A percentile compares a stretch with the other conserved stretches of the same genome.
Evolutionary conservation across 805 yeast genomes (phyloP).

Genomic region (Candida qinlingensis): DNA sequence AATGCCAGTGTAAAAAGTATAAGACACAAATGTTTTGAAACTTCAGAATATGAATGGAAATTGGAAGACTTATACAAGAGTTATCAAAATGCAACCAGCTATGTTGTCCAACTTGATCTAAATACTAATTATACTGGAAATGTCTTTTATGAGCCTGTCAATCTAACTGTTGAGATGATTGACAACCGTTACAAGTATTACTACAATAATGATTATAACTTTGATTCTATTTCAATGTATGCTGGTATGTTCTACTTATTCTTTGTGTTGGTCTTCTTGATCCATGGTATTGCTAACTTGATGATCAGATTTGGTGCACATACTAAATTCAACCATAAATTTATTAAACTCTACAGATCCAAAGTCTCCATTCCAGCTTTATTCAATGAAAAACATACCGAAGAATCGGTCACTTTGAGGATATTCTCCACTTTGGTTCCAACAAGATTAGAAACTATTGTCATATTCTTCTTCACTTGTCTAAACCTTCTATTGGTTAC

Average conservation of each 20-base stretch:
- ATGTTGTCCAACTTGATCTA: slow-evolving; percentile 8
- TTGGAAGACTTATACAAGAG: slow-evolving; percentile 20
- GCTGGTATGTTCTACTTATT: slow-evolving; percentile 31
- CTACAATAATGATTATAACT: slow-evolving; percentile 11
- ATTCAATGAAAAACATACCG: slow-evolving; percentile 15
- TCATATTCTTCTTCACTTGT: slow-evolving; percentile 31
- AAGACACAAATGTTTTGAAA: slow-evolving; percentile 3
- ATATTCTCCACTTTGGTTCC: slow-evolving; percentile 17
- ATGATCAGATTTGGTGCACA: slow-evolving; percentile 22
- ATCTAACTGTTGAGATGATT: not conserved
- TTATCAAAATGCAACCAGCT: slow-evolving; percentile 28
- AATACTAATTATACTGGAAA: slow-evolving; percentile 6
- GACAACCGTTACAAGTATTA: slow-evolving; percentile 2
- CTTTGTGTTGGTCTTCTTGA: slow-evolving; percentile 35
- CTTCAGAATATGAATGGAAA: not conserved
- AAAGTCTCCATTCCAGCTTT: slow-evolving; percentile 20
- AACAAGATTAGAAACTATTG: slow-evolving; percentile 23
- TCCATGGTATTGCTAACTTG: slow-evolving; percentile 30
- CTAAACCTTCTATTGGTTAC: slow-evolving; percentile 13
- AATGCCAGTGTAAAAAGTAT: slow-evolving; percentile 7
- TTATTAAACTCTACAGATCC: slow-evolving; percentile 16
- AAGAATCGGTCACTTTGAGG: not conserved
- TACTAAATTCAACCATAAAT: slow-evolving; percentile 9
- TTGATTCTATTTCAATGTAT: slow-evolving; percentile 18
- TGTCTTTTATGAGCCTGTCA: slow-evolving; percentile 11